phyloP scores from a whole-genome alignment of 2,329 filamentous ascomycete genomes.

The Talaromyces sp. region DNA sequence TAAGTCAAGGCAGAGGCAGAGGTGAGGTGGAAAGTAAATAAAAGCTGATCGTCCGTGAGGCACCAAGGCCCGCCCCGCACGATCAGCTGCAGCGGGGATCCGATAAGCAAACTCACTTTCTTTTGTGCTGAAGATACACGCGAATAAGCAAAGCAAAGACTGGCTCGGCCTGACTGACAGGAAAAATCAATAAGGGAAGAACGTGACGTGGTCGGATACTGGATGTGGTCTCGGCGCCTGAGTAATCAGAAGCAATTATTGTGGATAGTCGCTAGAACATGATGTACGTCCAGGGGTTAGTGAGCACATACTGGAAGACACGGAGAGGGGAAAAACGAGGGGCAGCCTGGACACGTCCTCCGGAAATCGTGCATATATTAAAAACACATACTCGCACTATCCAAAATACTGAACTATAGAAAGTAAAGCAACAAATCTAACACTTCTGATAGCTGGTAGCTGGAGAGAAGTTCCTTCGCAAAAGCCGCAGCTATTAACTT shows the following conservation, averaged over 20 bases:
- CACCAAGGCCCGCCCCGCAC: not conserved
- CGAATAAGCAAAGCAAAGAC: not conserved
- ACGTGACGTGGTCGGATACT: not conserved
- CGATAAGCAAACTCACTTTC: not conserved
- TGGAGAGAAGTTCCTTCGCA: too few relatives aligned
- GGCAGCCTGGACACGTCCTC: not conserved
- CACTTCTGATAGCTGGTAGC: too few relatives aligned
- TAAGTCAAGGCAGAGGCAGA: not conserved
- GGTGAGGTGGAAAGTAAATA: not conserved
- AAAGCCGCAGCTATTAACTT: too few relatives aligned
- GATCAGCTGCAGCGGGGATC: not conserved
- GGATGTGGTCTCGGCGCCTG: not conserved
- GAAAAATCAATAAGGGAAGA: not conserved
- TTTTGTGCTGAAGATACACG: not conserved
- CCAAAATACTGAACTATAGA: too few relatives aligned
- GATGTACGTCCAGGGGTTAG: not conserved
- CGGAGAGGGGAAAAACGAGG: not conserved
- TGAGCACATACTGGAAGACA: not conserved
- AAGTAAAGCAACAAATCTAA: too few relatives aligned
- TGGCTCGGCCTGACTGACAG: not conserved
- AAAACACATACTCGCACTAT: too few relatives aligned
- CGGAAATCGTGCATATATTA: too few relatives aligned
- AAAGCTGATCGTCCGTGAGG: not conserved
- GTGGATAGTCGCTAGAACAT: not conserved
- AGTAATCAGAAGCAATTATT: not conserved